Base-by-base conservation (phyloP, 306 rosid species). In the Erythrophleum fordii region DNA sequence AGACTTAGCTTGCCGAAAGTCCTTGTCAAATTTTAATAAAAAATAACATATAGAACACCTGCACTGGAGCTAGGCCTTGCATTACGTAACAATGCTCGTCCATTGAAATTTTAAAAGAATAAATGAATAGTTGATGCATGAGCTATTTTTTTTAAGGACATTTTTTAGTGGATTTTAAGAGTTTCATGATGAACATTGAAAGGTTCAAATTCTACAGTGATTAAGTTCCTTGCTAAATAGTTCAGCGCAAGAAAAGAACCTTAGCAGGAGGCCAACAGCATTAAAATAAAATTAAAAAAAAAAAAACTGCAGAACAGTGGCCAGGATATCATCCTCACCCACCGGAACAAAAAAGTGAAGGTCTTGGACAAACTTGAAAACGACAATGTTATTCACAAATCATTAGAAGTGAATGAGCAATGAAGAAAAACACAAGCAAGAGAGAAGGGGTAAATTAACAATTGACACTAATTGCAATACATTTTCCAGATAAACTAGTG, bases 261-360 rank as follows among this genome's bases (percentile, higher is more conserved):
- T 93, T 75, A 95, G 98, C 49, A 95, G 93, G 81, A 91, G 72
- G 49, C 96, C 97, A 82, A 92, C 93, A 35, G 99, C 94, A 80
- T 95, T 98, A n/a, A n/a, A n/a, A n/a, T n/a, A n/a, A n/a, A n/a
- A n/a, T n/a, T n/a, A n/a, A n/a, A n/a, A n/a, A 53, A 92, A 93
- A 80, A 95, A 89, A 17, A 97, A 97, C 82, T 92, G 97, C 81
- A 95, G 97, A 84, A 88, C 94, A 26, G 94, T 87, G 37, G 94
- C 88, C 77, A 96, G 73, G 77, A 96, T 93, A 67, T 93, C 98
- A 58, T 90, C 67, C 25, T 93, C 98, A 61, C 97, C 90, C 22
- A 98, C 98, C 0, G 97, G 92, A 61, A 96, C 99, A 81, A 93
- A 96, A 80, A 96, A 93, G 84, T 90, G 97, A 73, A 96, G 98